Conservation (phyloP, 768 basidiomycete species). For the Leccinum imitatum region DNA sequence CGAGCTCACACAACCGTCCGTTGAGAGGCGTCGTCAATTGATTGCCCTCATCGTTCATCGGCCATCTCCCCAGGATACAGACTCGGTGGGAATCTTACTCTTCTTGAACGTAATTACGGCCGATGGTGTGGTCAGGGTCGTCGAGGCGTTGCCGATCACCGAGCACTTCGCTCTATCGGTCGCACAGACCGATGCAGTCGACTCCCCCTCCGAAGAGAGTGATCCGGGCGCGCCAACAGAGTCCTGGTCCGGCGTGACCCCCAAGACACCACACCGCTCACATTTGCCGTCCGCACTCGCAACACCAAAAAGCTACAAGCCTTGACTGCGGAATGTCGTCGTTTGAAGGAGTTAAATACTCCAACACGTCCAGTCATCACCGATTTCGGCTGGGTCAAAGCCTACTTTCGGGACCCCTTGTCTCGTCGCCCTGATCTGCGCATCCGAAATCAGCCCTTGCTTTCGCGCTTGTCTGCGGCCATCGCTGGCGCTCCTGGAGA, state of each 20-base stretch:
- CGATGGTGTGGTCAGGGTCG: neutral
- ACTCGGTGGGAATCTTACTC: conserved; percentile 45
- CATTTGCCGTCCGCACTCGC: conserved; percentile 41
- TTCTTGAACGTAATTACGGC: conserved; percentile 10
- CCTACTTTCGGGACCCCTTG: conserved; percentile 9
- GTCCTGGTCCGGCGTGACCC: conserved; percentile 34
- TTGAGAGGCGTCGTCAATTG: neutral
- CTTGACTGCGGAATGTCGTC: conserved; percentile 56
- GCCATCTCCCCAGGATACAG: conserved; percentile 40
- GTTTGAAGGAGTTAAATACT: conserved; percentile 47
- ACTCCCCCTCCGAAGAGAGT: conserved; percentile 29
- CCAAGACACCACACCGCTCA: conserved; percentile 42
- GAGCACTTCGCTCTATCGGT: conserved; percentile 53
- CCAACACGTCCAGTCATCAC: neutral
- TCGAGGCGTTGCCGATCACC: conserved; percentile 48
- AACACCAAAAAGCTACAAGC: conserved; percentile 47
- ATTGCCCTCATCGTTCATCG: conserved; percentile 54
- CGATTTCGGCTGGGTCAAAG: conserved; percentile 23
- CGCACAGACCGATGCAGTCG: conserved; percentile 50
- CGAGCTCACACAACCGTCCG: neutral
- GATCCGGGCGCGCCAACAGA: conserved; percentile 33
- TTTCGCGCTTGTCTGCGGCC: conserved; percentile 55
- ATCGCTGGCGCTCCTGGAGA: conserved; percentile 63
- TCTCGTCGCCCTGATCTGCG: conserved; percentile 49
- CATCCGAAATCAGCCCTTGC: conserved; percentile 43